These are phyloP conservation scores for Uronychia setigera DNA, from an alignment of 73 alveolate species.

Conservation along the genomic window DNA sequence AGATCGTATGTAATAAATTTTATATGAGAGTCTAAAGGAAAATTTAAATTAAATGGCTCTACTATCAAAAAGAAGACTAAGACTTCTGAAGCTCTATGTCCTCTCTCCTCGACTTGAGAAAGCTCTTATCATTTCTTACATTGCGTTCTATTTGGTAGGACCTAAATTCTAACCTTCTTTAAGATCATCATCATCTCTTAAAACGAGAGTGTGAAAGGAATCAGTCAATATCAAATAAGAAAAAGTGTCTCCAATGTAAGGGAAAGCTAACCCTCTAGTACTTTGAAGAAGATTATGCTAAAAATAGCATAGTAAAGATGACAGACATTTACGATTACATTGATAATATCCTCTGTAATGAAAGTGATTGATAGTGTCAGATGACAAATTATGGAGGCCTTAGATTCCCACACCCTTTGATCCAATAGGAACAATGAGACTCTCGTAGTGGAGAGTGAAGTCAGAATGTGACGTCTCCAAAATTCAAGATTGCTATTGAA, in stretches of 20 bases:
- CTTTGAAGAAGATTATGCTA: background rate
- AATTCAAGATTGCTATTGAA: background rate
- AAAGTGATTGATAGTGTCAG: background rate
- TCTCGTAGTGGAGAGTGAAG: background rate
- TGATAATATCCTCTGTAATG: background rate
- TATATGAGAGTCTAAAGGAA: no score
- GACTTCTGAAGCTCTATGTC: background rate
- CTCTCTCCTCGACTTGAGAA: background rate
- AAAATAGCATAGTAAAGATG: background rate
- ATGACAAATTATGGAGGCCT: background rate
- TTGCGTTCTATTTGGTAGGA: no score
- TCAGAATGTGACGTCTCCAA: background rate
- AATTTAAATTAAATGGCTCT: background rate
- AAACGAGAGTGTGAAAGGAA: no score
- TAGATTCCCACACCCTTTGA: background rate
- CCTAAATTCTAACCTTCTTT: background rate
- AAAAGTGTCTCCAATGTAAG: no score
- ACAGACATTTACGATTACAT: background rate
- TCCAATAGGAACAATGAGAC: background rate
- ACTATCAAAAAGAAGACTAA: background rate
- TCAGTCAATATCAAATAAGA: no score
- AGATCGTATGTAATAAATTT: no score
- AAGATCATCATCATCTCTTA: no score
- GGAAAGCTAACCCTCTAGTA: no score
- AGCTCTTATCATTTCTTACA: background rate